A percentile compares a stretch with the other conserved stretches of the same genome.
phyloP scores from a whole-genome alignment of 257 asterid genomes.

The Solanum clarkiae region DNA sequence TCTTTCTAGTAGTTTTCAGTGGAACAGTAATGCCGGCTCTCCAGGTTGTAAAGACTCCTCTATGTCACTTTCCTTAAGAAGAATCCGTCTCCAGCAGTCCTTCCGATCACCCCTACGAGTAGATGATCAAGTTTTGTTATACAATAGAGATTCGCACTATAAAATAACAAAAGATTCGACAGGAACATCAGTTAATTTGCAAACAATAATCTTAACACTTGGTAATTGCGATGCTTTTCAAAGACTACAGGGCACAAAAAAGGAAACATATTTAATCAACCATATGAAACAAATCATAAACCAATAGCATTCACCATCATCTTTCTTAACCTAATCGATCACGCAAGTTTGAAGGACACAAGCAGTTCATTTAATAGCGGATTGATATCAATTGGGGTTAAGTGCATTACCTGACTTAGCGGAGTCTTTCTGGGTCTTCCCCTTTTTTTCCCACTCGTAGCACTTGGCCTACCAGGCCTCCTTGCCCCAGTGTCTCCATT shows the following conservation, averaged over 20 bases:
- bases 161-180: not conserved
- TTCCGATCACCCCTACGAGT: not conserved
- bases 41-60: constrained; percentile 10
- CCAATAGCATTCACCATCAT: constrained; percentile 53
- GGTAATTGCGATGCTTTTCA: not conserved
- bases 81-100: constrained; percentile 19
- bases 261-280: not conserved
- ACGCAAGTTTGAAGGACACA: constrained; percentile 35
- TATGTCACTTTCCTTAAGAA: constrained; percentile 4
- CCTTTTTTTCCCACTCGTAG: constrained; percentile 27
- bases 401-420: constrained; percentile 5
- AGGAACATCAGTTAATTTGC: not conserved
- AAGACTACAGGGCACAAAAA: not conserved
- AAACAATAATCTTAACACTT: not conserved
- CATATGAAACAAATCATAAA: constrained; percentile 39
- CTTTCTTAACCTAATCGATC: constrained; percentile 40
- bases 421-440: constrained; percentile 25
- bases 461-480: constrained; percentile 18
- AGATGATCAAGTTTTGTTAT: not conserved
- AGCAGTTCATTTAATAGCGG: constrained; percentile 30
- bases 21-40: constrained; percentile 60
- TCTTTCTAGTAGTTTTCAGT: constrained; percentile 32
- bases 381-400: constrained; percentile 23
- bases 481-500: constrained; percentile 36
- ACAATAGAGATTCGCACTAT: not conserved